Base-by-base conservation (phyloP, 257 asterid species). In the Solanum virginianum region DNA sequence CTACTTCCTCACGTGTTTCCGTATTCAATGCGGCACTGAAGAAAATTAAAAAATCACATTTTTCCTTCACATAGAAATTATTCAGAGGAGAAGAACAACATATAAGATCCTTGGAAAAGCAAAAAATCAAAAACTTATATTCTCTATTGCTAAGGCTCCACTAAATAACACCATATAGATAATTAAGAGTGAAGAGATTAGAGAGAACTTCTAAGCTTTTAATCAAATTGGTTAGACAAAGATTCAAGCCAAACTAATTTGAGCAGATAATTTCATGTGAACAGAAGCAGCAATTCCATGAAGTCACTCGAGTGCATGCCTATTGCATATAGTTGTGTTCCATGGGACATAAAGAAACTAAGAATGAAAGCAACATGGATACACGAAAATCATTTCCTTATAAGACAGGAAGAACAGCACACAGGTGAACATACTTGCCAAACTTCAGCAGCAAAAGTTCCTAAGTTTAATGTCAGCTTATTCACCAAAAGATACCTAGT, bases 1-100 rank as follows among this genome's bases (percentile, higher is more conserved):
- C 99, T 59, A 97, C 97, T 91, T 97, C 97, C 87, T 94, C 96
- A 18, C 90, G 95, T n/a, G 98, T 97, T 92, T 93, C 98, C 49
- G 97, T 91, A 93, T 97, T 97, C 85, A 91, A 75, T 89, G 98
- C 99, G 70, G 99, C 97, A 87, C 99, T 97, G 84, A 57, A 88
- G 39, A 83, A 87, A 86, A 82, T 56, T 14, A 2, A 66, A 80
- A 81, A 22, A 85, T 87, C 88, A 90, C 85, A 87, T 62, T 77
- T 57, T 81, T 17, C 84, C 85, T 84, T 85, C 66, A 69, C 29
- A 60, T 56, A 66, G 51, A 62, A 75, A 81, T 81, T 24, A 43
- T 70, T 43, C 77, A 79, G 80, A 83, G 51, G 59, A 8, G 14
- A 77, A 77, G 63, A 20, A 26, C 65, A 53, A 53, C 18, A 53